These are phyloP conservation scores for Orbilia quercus DNA, from an alignment of 2,329 filamentous ascomycete species.

Conservation along the genomic window DNA sequence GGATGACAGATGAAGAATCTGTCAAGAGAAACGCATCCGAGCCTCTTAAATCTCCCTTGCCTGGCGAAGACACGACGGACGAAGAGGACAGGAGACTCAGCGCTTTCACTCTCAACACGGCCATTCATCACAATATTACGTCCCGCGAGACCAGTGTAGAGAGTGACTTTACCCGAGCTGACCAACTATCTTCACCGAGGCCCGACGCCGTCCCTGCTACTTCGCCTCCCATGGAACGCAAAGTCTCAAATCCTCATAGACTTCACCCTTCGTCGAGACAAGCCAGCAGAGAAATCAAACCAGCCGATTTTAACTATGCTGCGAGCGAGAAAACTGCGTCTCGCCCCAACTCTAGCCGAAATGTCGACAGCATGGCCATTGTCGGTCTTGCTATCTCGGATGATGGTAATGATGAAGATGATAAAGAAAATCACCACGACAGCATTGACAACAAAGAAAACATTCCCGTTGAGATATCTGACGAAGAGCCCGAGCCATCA, in stretches of 20 bases:
- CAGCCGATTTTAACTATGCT: slow-evolving; percentile 25
- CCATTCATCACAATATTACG: slow-evolving; percentile 44
- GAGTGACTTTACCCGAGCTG: slow-evolving; percentile 15
- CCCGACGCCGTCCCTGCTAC: slow-evolving; percentile 7
- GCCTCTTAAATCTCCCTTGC: slow-evolving; percentile 4
- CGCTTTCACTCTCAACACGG: slow-evolving; percentile 45
- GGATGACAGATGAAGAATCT: slow-evolving; percentile 45
- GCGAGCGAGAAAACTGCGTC: slow-evolving; percentile 41
- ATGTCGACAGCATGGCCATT: slow-evolving; percentile 20
- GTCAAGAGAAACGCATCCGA: slow-evolving; percentile 8
- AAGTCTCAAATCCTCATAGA: slow-evolving; percentile 34
- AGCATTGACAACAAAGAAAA: slow-evolving; percentile 51
- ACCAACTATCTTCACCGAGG: slow-evolving; percentile 22
- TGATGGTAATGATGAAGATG: slow-evolving; percentile 24
- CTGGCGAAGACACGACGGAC: not conserved
- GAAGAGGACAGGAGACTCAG: slow-evolving; percentile 41
- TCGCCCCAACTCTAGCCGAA: slow-evolving; percentile 29
- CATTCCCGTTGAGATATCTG: slow-evolving; percentile 43
- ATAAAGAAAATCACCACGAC: slow-evolving; percentile 48
- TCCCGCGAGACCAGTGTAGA: slow-evolving; percentile 42
- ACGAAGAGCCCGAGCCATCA: slow-evolving; percentile 19
- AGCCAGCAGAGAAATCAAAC: slow-evolving; percentile 39
- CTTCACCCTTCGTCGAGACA: slow-evolving; percentile 38
- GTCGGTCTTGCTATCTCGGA: slow-evolving; percentile 40
- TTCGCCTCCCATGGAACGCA: slow-evolving; percentile 26